phyloP scores from a whole-genome alignment of 2,329 filamentous ascomycete genomes.

The Cercospora canescens region DNA sequence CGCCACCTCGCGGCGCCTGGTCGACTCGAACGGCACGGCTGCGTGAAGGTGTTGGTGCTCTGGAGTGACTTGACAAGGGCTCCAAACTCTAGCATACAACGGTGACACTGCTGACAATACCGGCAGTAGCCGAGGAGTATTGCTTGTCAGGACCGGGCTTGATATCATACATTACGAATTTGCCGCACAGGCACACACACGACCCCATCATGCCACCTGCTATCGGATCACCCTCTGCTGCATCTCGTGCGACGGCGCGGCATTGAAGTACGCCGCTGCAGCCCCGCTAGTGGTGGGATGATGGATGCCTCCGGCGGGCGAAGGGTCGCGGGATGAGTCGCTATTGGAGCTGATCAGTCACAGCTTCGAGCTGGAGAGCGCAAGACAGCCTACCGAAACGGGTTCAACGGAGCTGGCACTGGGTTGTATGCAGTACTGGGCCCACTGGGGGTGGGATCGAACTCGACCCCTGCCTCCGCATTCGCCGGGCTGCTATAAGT shows the following conservation, averaged over 20 bases:
- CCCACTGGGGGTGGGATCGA: slow-evolving; percentile 12
- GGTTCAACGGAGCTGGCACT: slow-evolving; percentile 20
- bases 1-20: not conserved
- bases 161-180: slow-evolving; percentile 11
- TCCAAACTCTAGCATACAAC: not conserved
- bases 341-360: slow-evolving; percentile 14
- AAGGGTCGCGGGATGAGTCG: slow-evolving; percentile 19
- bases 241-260: slow-evolving; percentile 18
- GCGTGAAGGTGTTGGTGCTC: slow-evolving; percentile 1
- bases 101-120: slow-evolving; percentile 6
- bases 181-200: slow-evolving; percentile 5
- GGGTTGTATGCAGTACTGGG: slow-evolving; percentile 24
- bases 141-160: slow-evolving; percentile 10
- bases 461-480: slow-evolving; percentile 18
- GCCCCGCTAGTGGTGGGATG: slow-evolving; percentile 12
- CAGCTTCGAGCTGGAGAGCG: not conserved
- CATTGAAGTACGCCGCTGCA: slow-evolving; percentile 17
- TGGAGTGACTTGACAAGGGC: not conserved
- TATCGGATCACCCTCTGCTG: slow-evolving; percentile 16
- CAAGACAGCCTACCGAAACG: slow-evolving; percentile 21
- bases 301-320: slow-evolving; percentile 12
- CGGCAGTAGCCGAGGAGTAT: slow-evolving; percentile 11
- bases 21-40: not conserved
- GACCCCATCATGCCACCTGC: slow-evolving; percentile 12
- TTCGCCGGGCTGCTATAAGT: slow-evolving; percentile 23